These are phyloP conservation scores for Leptographium lundbergii DNA, from an alignment of 2,329 filamentous ascomycete genomes.

Conservation along the genomic window DNA sequence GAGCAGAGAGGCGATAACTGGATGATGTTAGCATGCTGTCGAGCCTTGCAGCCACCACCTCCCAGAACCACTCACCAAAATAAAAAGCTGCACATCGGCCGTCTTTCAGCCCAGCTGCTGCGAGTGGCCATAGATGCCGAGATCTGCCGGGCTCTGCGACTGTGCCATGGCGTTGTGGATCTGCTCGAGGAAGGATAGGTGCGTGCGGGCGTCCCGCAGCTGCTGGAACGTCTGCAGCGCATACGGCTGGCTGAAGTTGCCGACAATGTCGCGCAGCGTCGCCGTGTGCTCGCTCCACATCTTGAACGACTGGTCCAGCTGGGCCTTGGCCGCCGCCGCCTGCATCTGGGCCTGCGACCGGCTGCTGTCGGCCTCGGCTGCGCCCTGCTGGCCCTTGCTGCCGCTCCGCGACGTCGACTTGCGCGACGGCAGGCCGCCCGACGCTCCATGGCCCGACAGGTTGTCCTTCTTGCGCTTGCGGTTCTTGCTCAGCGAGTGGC, in stretches of 20 bases:
- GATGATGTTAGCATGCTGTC: not conserved
- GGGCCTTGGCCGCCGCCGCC: constrained; percentile 14
- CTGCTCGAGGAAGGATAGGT: constrained; percentile 38
- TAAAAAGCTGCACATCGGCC: not conserved
- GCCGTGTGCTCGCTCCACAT: constrained; percentile 51
- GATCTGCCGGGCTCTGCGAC: constrained; percentile 13
- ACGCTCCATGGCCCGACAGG: constrained; percentile 12
- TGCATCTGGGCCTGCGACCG: constrained; percentile 3
- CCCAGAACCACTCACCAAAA: not conserved
- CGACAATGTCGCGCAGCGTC: constrained; percentile 47
- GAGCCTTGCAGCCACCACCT: not conserved
- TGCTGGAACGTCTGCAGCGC: constrained; percentile 41
- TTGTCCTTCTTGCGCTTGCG: constrained; percentile 47
- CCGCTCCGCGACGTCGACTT: constrained; percentile 25
- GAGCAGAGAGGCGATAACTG: not conserved
- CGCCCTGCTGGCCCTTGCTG: constrained; percentile 4
- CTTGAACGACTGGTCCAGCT: constrained; percentile 29
- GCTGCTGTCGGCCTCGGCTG: constrained; percentile 13
- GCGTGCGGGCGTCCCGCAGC: constrained; percentile 37
- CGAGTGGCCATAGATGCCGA: not conserved
- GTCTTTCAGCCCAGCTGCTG: constrained; percentile 11
- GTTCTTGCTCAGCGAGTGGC: constrained; percentile 30
- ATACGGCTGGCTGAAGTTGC: constrained; percentile 34
- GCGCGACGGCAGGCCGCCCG: constrained; percentile 26
- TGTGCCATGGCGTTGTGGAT: constrained; percentile 25